Percentiles rank a stretch among this genome's conserved stretches.
phyloP scores from a whole-genome alignment of 2,329 filamentous ascomycete genomes.

The Neonectria faginata region DNA sequence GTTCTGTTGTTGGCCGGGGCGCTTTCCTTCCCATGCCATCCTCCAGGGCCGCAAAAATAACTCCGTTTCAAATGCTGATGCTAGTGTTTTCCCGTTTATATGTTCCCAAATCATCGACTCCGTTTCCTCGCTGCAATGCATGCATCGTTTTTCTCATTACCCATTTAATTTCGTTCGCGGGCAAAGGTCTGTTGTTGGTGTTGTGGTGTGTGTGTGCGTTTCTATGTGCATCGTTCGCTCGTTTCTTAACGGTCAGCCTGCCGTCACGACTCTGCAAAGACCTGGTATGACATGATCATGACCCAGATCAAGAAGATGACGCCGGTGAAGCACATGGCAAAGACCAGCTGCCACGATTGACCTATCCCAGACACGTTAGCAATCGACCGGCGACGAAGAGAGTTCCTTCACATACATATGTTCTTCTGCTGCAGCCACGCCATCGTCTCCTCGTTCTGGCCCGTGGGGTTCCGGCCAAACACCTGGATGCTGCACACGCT shows the following conservation, averaged over 20 bases:
- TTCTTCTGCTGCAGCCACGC: constrained; percentile 73
- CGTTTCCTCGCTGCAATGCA: constrained; percentile 20
- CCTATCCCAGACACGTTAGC: constrained; percentile 53
- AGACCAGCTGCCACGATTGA: constrained; percentile 73
- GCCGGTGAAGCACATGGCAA: constrained; percentile 71
- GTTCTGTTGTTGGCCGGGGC: neutral
- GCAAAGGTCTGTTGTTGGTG: neutral
- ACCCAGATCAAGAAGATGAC: constrained; percentile 74
- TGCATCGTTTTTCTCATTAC: constrained; percentile 11
- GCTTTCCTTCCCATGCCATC: constrained; percentile 4
- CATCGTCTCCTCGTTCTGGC: constrained; percentile 65
- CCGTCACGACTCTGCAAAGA: constrained; percentile 62
- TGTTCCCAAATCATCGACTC: constrained; percentile 18
- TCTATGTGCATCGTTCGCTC: neutral
- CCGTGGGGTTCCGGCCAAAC: constrained; percentile 61
- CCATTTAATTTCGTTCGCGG: constrained; percentile 10
- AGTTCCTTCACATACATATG: constrained; percentile 66
- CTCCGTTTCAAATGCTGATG: constrained; percentile 21
- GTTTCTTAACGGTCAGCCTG: neutral
- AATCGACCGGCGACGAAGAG: rapidly evolving
- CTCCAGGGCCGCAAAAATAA: constrained; percentile 5
- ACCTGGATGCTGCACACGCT: constrained; percentile 70
- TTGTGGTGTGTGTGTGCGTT: neutral
- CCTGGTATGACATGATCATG: constrained; percentile 75
- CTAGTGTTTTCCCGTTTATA: constrained; percentile 17